A percentile compares a stretch with the other conserved stretches of the same genome.
These are phyloP conservation scores for Pythium diclinum DNA, from an alignment of 352 stramenopile species.

Conservation along the genomic window DNA sequence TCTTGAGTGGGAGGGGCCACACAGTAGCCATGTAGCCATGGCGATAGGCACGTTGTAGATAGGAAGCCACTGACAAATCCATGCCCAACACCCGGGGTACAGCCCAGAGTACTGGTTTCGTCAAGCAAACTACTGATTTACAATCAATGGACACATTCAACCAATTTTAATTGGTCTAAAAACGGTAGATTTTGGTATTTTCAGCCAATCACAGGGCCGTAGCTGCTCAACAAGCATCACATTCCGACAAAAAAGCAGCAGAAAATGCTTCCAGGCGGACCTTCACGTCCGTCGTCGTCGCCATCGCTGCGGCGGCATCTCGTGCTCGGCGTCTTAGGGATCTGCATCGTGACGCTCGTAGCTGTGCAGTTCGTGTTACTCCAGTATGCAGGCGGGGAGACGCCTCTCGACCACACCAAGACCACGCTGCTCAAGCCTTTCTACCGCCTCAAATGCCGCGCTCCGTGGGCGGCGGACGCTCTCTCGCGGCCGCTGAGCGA, in stretches of 20 bases:
- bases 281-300: not conserved
- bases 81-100: no score
- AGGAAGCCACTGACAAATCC: not conserved
- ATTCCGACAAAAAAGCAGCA: not conserved
- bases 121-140: not conserved
- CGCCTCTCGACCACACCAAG: slow-evolving; percentile 15
- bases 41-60: not conserved
- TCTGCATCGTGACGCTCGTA: slow-evolving; percentile 7
- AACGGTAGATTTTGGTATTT: not conserved
- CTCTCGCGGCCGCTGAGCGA: not conserved
- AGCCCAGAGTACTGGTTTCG: not conserved
- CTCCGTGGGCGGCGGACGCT: not conserved
- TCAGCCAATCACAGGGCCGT: not conserved
- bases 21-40: not conserved
- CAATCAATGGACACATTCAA: not conserved
- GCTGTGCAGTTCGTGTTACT: slow-evolving; percentile 1
- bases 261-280: not conserved
- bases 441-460: slow-evolving; percentile 1
- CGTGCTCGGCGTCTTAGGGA: not conserved
- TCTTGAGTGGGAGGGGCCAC: no score
- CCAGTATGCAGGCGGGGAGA: slow-evolving; percentile 11
- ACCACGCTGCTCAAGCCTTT: slow-evolving; percentile 16
- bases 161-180: not conserved
- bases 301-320: not conserved
- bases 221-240: not conserved